A percentile compares a stretch with the other conserved stretches of the same genome.
Evolutionary conservation across 2,329 filamentous ascomycete genomes (phyloP).

Genomic region (Neopestalotiopsis sp.): DNA sequence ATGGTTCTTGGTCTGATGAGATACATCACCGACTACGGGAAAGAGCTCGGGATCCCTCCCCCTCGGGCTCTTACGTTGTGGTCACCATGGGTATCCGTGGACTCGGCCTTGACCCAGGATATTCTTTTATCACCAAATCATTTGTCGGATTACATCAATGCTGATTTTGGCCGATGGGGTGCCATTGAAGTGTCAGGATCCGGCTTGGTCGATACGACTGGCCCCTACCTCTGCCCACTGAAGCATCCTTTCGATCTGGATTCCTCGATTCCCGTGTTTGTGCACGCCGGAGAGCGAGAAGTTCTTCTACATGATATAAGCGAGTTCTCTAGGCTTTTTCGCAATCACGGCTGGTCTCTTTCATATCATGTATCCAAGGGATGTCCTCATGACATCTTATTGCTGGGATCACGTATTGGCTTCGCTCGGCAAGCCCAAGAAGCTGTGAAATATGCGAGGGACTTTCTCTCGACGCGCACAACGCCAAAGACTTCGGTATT

Average conservation of each 20-base stretch:
- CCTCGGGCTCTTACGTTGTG: conserved; percentile 2
- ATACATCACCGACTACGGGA: conserved; percentile 1
- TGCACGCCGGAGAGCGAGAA: conserved; percentile 12
- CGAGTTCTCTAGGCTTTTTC: conserved; percentile 2
- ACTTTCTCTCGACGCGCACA: not conserved
- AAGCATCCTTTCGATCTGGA: conserved; percentile 1
- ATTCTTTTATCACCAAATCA: not conserved
- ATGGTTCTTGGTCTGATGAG: conserved; percentile 8
- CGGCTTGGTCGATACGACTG: not conserved
- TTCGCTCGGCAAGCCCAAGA: conserved; percentile 3
- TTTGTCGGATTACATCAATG: not conserved
- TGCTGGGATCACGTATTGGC: conserved; percentile 3
- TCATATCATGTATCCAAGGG: conserved; percentile 6
- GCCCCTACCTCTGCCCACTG: conserved; percentile 2
- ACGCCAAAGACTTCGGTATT: not conserved
- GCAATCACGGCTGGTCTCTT: not conserved
- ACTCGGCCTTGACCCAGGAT: conserved; percentile 3
- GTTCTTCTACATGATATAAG: not conserved
- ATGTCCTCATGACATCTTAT: conserved; percentile 7
- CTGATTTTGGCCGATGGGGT: conserved; percentile 10
- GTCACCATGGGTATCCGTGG: not conserved
- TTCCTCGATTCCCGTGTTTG: not conserved
- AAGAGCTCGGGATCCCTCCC: not conserved
- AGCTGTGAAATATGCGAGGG: not conserved
- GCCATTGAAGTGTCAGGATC: not conserved